A percentile compares a stretch with the other conserved stretches of the same genome.
Evolutionary conservation across 352 stramenopile species (phyloP).

Genomic region (Phytophthora litchii): DNA sequence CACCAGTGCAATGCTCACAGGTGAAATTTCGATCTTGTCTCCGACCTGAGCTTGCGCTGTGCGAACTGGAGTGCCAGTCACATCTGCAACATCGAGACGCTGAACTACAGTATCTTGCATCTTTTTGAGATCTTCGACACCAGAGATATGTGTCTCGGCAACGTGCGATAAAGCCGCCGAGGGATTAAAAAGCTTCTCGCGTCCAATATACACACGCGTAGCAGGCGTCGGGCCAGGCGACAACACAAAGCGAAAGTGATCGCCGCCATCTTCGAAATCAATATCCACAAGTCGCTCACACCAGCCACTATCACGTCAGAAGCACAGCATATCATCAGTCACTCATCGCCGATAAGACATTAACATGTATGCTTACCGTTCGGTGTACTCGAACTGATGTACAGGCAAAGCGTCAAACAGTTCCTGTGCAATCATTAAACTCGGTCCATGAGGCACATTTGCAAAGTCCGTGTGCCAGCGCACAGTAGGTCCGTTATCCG

Average conservation of each 20-base stretch:
- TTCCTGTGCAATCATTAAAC: constrained; percentile 93
- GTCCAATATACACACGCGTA: constrained; percentile 88
- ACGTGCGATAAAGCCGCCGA: constrained; percentile 33
- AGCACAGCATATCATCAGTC: constrained; percentile 6
- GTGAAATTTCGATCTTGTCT: constrained; percentile 94
- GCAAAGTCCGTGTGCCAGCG: constrained; percentile 90
- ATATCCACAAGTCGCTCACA: constrained; percentile 95
- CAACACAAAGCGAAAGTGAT: constrained; percentile 94
- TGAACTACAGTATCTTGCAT: constrained; percentile 35
- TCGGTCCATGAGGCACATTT: constrained; percentile 78
- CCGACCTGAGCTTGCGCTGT: constrained; percentile 68
- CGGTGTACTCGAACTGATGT: constrained; percentile 96
- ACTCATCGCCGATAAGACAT: background rate
- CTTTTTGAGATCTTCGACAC: constrained; percentile 35
- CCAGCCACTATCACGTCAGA: constrained; percentile 72
- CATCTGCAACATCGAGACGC: constrained; percentile 60
- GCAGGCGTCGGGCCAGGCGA: constrained; percentile 92
- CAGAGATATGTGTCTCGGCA: constrained; percentile 30
- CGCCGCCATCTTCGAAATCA: constrained; percentile 72
- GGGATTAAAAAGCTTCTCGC: constrained; percentile 81
- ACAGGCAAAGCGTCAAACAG: constrained; percentile 95
- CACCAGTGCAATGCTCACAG: constrained; percentile 89
- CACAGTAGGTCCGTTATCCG: constrained; percentile 53
- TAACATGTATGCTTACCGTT: constrained; percentile 48
- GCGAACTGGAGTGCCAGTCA: constrained; percentile 43